Conservation (phyloP, 2,329 filamentous ascomycete genomes). For the Claviceps maximensis region DNA sequence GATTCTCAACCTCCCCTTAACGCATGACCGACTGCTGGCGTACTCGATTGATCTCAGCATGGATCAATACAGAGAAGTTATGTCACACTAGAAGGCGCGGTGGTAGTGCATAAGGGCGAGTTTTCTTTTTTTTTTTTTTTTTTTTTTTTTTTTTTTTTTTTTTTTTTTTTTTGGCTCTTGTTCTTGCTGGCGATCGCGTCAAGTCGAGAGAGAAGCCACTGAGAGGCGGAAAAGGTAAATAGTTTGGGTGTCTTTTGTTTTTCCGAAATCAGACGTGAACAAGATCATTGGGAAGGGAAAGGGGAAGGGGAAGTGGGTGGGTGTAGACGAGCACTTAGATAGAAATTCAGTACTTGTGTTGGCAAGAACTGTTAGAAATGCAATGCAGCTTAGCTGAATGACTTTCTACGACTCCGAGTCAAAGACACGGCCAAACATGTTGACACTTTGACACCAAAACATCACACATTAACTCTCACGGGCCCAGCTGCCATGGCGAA, state of each 20-base stretch:
- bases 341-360: background rate
- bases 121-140: background rate
- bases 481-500: background rate
- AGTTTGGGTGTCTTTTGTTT: too few species aligned
- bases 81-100: slow-evolving; percentile 29
- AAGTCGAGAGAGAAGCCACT: too few species aligned
- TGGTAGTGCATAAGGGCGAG: background rate
- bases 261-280: background rate
- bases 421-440: background rate
- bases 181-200: too few species aligned
- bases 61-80: slow-evolving; percentile 53
- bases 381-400: too few species aligned
- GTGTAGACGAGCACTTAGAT: background rate
- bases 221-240: too few species aligned
- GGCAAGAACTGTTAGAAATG: background rate
- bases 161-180: background rate
- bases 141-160: background rate
- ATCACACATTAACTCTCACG: background rate
- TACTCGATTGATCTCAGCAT: slow-evolving; percentile 59
- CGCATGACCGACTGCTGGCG: slow-evolving; percentile 57
- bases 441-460: too few species aligned
- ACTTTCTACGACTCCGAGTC: too few species aligned
- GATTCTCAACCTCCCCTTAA: slow-evolving; percentile 50
- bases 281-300: background rate
- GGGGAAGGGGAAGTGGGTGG: background rate